Conservation (phyloP, 257 asterid genomes). For the Nicotiana otophora region DNA sequence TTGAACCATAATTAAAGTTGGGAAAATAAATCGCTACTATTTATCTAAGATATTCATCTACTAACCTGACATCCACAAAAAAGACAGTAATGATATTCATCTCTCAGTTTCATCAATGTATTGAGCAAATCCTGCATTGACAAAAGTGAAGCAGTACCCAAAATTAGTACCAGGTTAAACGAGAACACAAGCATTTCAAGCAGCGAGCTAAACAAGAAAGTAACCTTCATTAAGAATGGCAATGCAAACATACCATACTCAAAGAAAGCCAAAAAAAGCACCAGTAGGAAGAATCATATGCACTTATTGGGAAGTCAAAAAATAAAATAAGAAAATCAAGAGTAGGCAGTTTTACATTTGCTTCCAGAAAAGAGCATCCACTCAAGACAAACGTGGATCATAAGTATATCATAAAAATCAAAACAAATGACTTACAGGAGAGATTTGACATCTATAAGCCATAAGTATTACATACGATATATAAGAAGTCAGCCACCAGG, state of each 20-base stretch:
- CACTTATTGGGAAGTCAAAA: background rate
- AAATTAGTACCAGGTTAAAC: background rate
- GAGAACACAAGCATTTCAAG: background rate
- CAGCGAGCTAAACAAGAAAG: background rate
- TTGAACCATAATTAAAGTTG: background rate
- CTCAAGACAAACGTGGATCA: background rate
- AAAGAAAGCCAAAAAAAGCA: background rate
- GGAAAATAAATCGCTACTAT: background rate
- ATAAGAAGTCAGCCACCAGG: background rate
- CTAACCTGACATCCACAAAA: constrained; percentile 88
- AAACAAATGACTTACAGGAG: background rate
- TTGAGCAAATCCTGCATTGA: constrained; percentile 62
- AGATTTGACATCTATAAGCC: background rate
- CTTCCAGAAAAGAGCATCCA: background rate
- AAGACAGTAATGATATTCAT: constrained; percentile 67
- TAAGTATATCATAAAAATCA: background rate
- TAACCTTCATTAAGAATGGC: background rate
- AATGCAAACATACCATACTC: background rate
- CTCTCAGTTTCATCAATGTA: constrained; percentile 69
- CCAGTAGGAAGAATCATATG: background rate
- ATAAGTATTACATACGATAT: background rate
- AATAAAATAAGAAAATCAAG: background rate
- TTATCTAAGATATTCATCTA: background rate
- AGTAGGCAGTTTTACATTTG: background rate
- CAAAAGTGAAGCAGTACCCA: background rate